phyloP scores from a whole-genome alignment of 202 grass and related monocot genomes.

The Digitaria exilis region DNA sequence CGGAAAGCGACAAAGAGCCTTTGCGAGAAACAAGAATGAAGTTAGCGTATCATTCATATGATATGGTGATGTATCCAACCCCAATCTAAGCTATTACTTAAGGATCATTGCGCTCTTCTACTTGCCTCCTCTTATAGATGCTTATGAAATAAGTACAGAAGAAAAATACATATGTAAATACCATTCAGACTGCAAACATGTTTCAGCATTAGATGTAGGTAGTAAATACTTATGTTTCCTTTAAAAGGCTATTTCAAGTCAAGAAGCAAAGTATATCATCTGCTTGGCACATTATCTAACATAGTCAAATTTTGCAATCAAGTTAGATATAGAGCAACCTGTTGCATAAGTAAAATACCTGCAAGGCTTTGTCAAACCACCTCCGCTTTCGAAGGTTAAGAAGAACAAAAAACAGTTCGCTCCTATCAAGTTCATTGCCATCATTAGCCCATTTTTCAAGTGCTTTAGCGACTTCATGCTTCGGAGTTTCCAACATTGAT shows the following conservation, averaged over 20 bases:
- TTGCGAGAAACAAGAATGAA: not conserved
- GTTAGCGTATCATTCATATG: slow-evolving; percentile 5
- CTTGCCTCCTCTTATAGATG: not conserved
- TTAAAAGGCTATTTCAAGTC: not conserved
- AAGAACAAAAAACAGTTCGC: slow-evolving; percentile 36
- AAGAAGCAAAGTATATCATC: slow-evolving; percentile 1
- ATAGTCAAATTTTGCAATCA: not conserved
- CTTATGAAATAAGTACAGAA: not conserved
- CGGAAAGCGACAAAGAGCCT: not conserved
- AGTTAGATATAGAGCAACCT: not conserved
- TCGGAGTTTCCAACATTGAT: slow-evolving; percentile 41
- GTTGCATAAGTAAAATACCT: slow-evolving; percentile 52
- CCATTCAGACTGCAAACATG: not conserved
- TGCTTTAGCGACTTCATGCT: slow-evolving; percentile 10
- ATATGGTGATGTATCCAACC: not conserved
- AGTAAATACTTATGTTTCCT: not conserved
- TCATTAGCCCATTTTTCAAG: slow-evolving; percentile 69
- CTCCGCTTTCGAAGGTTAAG: slow-evolving; percentile 49
- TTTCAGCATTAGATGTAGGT: not conserved
- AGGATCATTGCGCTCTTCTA: slow-evolving; percentile 15
- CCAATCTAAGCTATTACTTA: not conserved
- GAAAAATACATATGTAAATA: not conserved
- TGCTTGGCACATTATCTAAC: not conserved
- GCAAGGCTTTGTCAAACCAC: slow-evolving; percentile 63
- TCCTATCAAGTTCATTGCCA: slow-evolving; percentile 58